These are phyloP conservation scores for Boletus reticuloceps DNA, from an alignment of 768 basidiomycete genomes.

Conservation along the genomic window DNA sequence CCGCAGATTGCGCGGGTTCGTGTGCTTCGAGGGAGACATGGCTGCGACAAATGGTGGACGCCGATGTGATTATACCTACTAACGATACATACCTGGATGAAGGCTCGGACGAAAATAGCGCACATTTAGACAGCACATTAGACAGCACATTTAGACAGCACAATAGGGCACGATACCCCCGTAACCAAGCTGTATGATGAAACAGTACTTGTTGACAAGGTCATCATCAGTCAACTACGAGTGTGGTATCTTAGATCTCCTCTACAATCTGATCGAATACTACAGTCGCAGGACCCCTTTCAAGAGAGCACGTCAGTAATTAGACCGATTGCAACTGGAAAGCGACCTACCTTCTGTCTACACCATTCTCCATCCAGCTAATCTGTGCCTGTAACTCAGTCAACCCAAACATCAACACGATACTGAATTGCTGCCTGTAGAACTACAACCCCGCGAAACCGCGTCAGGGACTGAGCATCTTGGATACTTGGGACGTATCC, in stretches of 20 bases:
- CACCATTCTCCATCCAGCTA: conserved; percentile 39
- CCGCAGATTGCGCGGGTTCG: conserved; percentile 49
- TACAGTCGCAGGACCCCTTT: conserved; percentile 31
- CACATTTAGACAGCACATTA: no score
- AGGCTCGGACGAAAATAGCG: conserved; percentile 8
- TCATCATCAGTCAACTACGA: no score
- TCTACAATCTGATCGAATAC: conserved; percentile 34
- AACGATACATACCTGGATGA: conserved; percentile 20
- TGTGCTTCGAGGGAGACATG: conserved; percentile 42
- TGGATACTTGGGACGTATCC: conserved; percentile 30
- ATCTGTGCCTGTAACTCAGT: conserved; percentile 49
- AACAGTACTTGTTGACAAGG: no score
- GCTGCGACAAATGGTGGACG: conserved; percentile 2
- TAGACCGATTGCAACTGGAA: background rate
- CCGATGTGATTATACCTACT: conserved; percentile 10
- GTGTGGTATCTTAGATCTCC: conserved; percentile 13
- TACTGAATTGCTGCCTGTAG: conserved; percentile 33
- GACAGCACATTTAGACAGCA: conserved; percentile 20
- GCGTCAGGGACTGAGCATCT: conserved; percentile 28
- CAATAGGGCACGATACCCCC: conserved; percentile 24
- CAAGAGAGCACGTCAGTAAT: background rate
- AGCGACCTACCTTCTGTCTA: conserved; percentile 20
- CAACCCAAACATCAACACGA: conserved; percentile 43
- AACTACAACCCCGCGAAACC: conserved; percentile 30
- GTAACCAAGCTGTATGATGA: conserved; percentile 24